Conservation (phyloP, 2,329 filamentous ascomycete species). For the Penicillium hesseltinei region DNA sequence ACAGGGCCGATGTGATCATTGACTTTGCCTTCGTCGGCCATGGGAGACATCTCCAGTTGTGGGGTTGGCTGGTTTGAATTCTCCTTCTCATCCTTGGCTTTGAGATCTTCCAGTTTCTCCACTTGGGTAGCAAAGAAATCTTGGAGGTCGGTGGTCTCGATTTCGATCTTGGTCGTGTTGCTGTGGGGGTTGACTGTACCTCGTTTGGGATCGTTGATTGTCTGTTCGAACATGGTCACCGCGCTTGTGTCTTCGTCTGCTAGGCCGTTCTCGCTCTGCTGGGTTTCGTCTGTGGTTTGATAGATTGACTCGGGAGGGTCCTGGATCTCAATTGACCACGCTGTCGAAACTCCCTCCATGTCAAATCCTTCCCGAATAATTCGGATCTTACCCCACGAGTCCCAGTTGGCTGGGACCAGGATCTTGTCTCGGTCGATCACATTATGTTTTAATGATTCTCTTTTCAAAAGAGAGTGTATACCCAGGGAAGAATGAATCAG, state of each 20-base stretch:
- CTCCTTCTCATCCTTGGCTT: conserved; percentile 54
- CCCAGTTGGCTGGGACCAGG: conserved; percentile 93
- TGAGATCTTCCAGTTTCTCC: conserved; percentile 67
- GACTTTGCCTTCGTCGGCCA: conserved; percentile 45
- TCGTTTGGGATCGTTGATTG: conserved; percentile 71
- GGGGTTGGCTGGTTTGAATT: conserved; percentile 34
- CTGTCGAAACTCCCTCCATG: conserved; percentile 77
- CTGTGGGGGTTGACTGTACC: conserved; percentile 55
- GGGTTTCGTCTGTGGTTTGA: conserved; percentile 24
- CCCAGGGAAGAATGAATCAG: conserved; percentile 82
- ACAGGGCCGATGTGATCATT: conserved; percentile 89
- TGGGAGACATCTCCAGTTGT: conserved; percentile 37
- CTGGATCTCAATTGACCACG: conserved; percentile 83
- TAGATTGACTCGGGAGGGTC: conserved; percentile 41
- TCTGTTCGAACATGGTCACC: conserved; percentile 73
- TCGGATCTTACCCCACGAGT: conserved; percentile 96
- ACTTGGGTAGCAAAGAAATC: conserved; percentile 73
- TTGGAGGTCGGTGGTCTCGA: conserved; percentile 72
- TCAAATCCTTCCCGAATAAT: conserved; percentile 90
- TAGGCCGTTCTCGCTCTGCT: conserved; percentile 19
- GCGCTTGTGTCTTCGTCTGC: conserved; percentile 54
- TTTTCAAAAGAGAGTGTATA: conserved; percentile 78
- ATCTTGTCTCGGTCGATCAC: conserved; percentile 94
- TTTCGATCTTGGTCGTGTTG: conserved; percentile 50
- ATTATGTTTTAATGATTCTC: conserved; percentile 78